These are phyloP conservation scores for Prototheca stagnorum DNA, from an alignment of 163 green algal genomes.

Conservation along the genomic window DNA sequence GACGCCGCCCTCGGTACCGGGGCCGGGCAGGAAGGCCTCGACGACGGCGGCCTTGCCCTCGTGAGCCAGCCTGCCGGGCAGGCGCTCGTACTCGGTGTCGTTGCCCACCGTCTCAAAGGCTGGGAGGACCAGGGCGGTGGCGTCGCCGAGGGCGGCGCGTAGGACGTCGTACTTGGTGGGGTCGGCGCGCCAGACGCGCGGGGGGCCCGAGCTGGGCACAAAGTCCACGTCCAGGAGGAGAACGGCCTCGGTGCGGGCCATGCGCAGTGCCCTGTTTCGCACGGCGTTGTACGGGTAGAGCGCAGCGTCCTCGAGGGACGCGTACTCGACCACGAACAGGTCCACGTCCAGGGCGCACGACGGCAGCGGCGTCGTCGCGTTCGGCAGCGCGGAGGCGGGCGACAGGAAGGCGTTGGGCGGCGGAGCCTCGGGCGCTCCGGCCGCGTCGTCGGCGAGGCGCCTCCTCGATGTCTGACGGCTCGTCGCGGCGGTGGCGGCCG, in stretches of 20 bases:
- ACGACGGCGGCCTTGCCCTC: conserved; percentile 11
- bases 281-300: conserved; percentile 40
- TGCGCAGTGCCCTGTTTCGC: conserved; percentile 30
- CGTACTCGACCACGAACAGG: conserved; percentile 11
- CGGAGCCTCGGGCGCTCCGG: too few species aligned
- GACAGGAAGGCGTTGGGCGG: too few species aligned
- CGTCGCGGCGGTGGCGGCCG: too few species aligned
- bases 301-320: conserved; percentile 5
- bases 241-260: conserved; percentile 29
- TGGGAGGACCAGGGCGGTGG: conserved; percentile 27
- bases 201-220: conserved; percentile 15
- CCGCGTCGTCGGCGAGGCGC: too few species aligned
- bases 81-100: conserved; percentile 5
- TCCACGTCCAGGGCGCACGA: conserved; percentile 28
- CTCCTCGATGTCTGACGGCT: too few species aligned
- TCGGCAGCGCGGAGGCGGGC: too few species aligned
- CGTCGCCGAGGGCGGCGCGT: conserved; percentile 5
- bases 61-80: too few species aligned
- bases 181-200: conserved; percentile 5
- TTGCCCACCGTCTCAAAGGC: conserved; percentile 27
- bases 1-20: conserved; percentile 11
- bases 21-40: conserved; percentile 2
- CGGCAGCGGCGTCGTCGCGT: too few species aligned
- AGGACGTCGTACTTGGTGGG: conserved; percentile 6
- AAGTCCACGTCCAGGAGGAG: conserved; percentile 43